Percentiles rank a stretch among this genome's conserved stretches.
phyloP scores from a whole-genome alignment of 148 eudicot species.

The Rhododendron molle region DNA sequence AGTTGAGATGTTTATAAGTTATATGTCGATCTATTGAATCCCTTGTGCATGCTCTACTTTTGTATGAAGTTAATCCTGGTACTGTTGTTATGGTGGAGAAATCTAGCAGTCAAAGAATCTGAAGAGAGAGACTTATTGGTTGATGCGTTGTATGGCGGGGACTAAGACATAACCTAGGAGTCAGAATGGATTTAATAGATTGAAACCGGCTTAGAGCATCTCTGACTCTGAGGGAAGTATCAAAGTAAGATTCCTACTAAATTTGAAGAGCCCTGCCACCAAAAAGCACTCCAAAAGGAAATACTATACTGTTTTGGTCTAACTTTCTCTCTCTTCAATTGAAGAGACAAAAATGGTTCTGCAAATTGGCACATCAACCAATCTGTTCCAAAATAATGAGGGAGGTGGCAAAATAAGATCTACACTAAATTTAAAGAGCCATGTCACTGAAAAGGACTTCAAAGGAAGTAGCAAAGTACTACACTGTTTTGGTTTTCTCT shows the following conservation, averaged over 20 bases:
- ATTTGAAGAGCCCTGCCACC: not conserved
- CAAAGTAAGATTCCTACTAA: too few relatives aligned
- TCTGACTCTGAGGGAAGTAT: not conserved
- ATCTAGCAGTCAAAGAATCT: not conserved
- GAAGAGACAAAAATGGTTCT: not conserved
- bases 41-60: not conserved
- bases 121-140: not conserved
- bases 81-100: not conserved
- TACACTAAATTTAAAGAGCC: not conserved
- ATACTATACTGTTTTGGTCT: not conserved
- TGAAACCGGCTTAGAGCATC: not conserved
- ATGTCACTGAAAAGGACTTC: not conserved
- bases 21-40: not conserved
- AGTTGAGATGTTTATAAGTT: not conserved
- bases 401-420: not conserved
- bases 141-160: not conserved
- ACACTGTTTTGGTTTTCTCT: not conserved
- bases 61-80: not conserved
- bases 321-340: not conserved
- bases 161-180: not conserved
- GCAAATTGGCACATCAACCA: not conserved
- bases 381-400: not conserved
- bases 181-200: not conserved
- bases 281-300: not conserved
- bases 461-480: not conserved